Conservation (phyloP, 2,329 filamentous ascomycete species). For the Colletotrichum falcatum region DNA sequence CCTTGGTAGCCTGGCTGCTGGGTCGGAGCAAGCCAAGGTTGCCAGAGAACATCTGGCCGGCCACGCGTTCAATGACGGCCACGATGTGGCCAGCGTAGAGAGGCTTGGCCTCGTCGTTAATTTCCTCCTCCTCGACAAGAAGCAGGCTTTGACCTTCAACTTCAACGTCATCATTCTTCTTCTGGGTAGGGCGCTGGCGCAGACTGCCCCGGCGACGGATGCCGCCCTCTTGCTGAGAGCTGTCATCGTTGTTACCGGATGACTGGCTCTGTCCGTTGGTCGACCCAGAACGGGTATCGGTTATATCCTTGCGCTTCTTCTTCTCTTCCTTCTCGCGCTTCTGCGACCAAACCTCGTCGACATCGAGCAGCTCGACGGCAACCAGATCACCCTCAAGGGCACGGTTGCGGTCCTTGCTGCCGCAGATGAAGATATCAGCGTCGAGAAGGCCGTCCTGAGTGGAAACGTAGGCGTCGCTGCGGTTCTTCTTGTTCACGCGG, state of each 20-base stretch:
- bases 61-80: constrained; percentile 95
- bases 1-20: constrained; percentile 98
- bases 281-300: constrained; percentile 84
- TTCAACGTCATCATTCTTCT: constrained; percentile 99
- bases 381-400: constrained; percentile 96
- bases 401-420: constrained; percentile 98
- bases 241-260: constrained; percentile 71
- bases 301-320: constrained; percentile 99
- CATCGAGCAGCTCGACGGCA: constrained; percentile 94
- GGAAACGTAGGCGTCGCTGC: constrained; percentile 97
- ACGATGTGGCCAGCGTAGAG: constrained; percentile 97
- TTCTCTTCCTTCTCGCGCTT: constrained; percentile 99
- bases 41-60: constrained; percentile 98
- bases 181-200: constrained; percentile 95
- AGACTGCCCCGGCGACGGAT: constrained; percentile 94
- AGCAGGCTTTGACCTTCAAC: constrained; percentile 97
- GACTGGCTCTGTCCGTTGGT: constrained; percentile 78
- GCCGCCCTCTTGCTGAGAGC: constrained; percentile 79
- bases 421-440: constrained; percentile 99
- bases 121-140: constrained; percentile 97
- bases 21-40: constrained; percentile 93
- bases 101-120: constrained; percentile 97
- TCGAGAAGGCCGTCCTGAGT: constrained; percentile 89
- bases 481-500: constrained; percentile 99
- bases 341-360: constrained; percentile 98